These are phyloP conservation scores for Olyra latifolia DNA, from an alignment of 176 grass and related monocot species.

Conservation along the genomic window DNA sequence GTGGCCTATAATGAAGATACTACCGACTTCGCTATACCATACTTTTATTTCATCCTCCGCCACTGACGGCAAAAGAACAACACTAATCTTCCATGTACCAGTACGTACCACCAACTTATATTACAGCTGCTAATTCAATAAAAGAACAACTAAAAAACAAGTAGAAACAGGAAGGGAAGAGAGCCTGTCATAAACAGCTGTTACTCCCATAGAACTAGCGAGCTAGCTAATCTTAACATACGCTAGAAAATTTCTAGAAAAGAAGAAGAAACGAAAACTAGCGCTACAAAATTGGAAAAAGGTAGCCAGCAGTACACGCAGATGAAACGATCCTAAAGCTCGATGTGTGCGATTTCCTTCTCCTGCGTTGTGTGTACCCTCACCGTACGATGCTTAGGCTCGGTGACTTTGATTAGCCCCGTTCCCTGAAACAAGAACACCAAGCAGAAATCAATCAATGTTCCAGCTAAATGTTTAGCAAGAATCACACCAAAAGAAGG, in stretches of 20 bases:
- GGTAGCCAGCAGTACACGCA: neutral
- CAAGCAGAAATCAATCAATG: neutral
- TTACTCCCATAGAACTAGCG: slow-evolving; percentile 12
- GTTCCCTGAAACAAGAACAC: slow-evolving; percentile 1
- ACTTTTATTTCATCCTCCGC: too few species aligned
- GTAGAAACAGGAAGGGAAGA: neutral
- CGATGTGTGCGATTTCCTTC: neutral
- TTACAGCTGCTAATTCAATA: slow-evolving; percentile 40
- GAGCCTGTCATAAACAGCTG: neutral
- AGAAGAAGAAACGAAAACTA: neutral
- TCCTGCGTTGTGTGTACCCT: neutral
- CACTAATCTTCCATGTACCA: slow-evolving; percentile 9
- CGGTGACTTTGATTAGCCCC: neutral
- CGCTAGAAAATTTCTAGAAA: neutral
- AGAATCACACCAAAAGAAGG: neutral
- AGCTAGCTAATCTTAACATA: neutral
- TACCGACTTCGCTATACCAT: too few species aligned
- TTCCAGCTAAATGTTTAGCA: neutral
- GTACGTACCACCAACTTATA: slow-evolving; percentile 35
- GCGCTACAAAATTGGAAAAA: slow-evolving; percentile 50
- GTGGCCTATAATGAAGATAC: too few species aligned
- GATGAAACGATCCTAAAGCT: slow-evolving; percentile 12
- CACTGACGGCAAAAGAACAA: neutral
- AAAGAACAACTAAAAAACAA: slow-evolving; percentile 37
- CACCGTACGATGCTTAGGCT: neutral